Evolutionary conservation across 2,329 filamentous ascomycete genomes (phyloP).

Genomic region (Bretziella fagacearum): DNA sequence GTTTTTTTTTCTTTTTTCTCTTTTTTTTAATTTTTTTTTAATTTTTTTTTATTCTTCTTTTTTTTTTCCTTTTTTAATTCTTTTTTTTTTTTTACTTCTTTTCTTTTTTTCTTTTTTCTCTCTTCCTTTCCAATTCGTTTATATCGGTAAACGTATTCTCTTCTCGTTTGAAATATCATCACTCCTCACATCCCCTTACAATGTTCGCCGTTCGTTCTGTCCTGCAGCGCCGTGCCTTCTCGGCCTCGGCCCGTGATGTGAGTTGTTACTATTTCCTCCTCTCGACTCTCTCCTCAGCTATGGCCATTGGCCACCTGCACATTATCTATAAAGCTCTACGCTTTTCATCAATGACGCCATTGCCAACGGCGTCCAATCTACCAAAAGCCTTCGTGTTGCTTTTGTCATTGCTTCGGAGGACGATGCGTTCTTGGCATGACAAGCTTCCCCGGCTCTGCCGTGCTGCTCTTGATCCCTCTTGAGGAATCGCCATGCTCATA

Average conservation of each 20-base stretch:
- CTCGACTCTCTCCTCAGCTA: no score
- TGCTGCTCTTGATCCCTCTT: no score
- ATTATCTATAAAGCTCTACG: no score
- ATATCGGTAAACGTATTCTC: slow-evolving; percentile 14
- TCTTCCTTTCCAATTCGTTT: slow-evolving; percentile 1
- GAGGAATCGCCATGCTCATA: no score
- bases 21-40: background rate
- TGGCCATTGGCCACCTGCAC: no score
- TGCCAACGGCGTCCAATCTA: no score
- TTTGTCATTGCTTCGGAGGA: background rate
- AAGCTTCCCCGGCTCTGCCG: background rate
- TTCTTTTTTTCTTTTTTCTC: slow-evolving; percentile 6
- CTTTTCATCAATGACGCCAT: no score
- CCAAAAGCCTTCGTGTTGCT: background rate
- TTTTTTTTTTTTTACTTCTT: background rate
- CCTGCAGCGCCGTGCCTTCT: slow-evolving; percentile 66
- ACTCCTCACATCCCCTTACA: slow-evolving; percentile 18
- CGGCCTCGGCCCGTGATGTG: slow-evolving; percentile 62
- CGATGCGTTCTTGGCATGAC: background rate
- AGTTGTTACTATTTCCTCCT: background rate
- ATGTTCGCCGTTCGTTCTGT: slow-evolving; percentile 55
- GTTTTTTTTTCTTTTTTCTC: slow-evolving; percentile 2
- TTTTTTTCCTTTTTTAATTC: slow-evolving; percentile 5
- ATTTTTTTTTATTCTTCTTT: slow-evolving; percentile 1
- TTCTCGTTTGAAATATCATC: slow-evolving; percentile 14